These are phyloP conservation scores for Colletotrichum sp. DNA, from an alignment of 2,329 filamentous ascomycete species.

Conservation along the genomic window DNA sequence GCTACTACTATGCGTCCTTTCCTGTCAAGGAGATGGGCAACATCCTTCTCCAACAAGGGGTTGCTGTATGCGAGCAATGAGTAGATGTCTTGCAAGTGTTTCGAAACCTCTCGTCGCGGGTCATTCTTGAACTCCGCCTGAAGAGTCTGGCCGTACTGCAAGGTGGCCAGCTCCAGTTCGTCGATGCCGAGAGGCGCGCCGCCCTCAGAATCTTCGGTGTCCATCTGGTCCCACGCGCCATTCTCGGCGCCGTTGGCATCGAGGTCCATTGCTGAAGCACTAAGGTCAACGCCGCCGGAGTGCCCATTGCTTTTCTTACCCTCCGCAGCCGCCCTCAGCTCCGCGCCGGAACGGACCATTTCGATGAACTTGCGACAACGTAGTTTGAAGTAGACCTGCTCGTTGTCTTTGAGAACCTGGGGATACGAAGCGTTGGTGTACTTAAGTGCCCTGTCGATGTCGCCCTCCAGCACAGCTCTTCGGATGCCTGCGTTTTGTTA, in stretches of 20 bases:
- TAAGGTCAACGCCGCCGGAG: slow-evolving; percentile 45
- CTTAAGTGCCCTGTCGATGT: slow-evolving; percentile 90
- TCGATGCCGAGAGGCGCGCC: slow-evolving; percentile 29
- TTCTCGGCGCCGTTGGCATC: slow-evolving; percentile 54
- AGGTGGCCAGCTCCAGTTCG: slow-evolving; percentile 68
- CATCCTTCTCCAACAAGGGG: slow-evolving; percentile 73
- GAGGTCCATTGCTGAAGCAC: slow-evolving; percentile 59
- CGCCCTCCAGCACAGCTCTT: slow-evolving; percentile 84
- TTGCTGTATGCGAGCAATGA: slow-evolving; percentile 87
- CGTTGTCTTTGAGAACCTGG: slow-evolving; percentile 78
- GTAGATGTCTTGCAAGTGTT: slow-evolving; percentile 83
- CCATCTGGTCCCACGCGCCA: slow-evolving; percentile 54
- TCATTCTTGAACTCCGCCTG: slow-evolving; percentile 79
- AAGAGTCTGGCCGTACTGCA: slow-evolving; percentile 81
- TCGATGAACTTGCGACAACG: slow-evolving; percentile 94
- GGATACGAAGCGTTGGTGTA: slow-evolving; percentile 81
- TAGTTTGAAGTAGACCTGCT: slow-evolving; percentile 86
- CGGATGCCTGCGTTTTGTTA: slow-evolving; percentile 71
- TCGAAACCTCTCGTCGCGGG: slow-evolving; percentile 70
- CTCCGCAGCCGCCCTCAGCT: slow-evolving; percentile 59
- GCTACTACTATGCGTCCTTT: slow-evolving; percentile 79
- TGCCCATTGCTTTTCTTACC: slow-evolving; percentile 49
- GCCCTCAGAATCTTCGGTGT: slow-evolving; percentile 50
- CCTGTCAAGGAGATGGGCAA: slow-evolving; percentile 79
- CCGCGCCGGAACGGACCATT: slow-evolving; percentile 81